Conservation (phyloP, 768 basidiomycete genomes). For the Tricholoma terreum region DNA sequence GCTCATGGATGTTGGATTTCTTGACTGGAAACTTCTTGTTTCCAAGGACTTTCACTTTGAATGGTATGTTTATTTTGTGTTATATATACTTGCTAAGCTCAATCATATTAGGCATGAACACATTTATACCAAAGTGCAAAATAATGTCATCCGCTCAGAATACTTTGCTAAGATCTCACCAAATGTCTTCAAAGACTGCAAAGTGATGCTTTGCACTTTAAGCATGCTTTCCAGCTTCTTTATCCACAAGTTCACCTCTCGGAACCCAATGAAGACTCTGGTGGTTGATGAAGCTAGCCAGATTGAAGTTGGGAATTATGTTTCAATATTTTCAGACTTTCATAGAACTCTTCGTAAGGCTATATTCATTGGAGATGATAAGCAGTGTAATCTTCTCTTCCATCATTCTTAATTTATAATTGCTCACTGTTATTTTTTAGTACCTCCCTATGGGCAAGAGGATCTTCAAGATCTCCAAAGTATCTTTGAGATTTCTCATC, state of each 20-base stretch:
- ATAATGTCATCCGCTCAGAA: slow-evolving; percentile 52
- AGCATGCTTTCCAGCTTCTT: slow-evolving; percentile 61
- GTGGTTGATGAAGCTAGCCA: slow-evolving; percentile 68
- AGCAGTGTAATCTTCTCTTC: slow-evolving; percentile 49
- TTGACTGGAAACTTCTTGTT: slow-evolving; percentile 65
- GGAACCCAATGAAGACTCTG: slow-evolving; percentile 46
- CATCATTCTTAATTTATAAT: too few relatives aligned
- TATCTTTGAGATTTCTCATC: slow-evolving; percentile 73
- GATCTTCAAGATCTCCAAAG: slow-evolving; percentile 62
- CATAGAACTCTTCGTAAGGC: slow-evolving; percentile 43
- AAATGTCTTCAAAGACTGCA: slow-evolving; percentile 32
- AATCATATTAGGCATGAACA: slow-evolving; percentile 74
- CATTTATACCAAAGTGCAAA: slow-evolving; percentile 49
- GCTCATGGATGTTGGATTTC: slow-evolving; percentile 51
- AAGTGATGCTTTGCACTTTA: slow-evolving; percentile 73
- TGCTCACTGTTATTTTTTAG: slow-evolving; percentile 33
- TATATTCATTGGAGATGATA: slow-evolving; percentile 65
- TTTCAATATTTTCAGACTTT: slow-evolving; percentile 38
- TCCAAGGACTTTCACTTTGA: slow-evolving; percentile 60
- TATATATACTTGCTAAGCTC: too few relatives aligned
- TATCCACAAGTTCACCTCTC: slow-evolving; percentile 31
- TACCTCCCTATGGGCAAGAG: slow-evolving; percentile 79
- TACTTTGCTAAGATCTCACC: slow-evolving; percentile 24
- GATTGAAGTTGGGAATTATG: slow-evolving; percentile 56
- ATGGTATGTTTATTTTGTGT: slow-evolving; percentile 44